Conservation (phyloP, 306 rosid genomes). For the Malus fusca region DNA sequence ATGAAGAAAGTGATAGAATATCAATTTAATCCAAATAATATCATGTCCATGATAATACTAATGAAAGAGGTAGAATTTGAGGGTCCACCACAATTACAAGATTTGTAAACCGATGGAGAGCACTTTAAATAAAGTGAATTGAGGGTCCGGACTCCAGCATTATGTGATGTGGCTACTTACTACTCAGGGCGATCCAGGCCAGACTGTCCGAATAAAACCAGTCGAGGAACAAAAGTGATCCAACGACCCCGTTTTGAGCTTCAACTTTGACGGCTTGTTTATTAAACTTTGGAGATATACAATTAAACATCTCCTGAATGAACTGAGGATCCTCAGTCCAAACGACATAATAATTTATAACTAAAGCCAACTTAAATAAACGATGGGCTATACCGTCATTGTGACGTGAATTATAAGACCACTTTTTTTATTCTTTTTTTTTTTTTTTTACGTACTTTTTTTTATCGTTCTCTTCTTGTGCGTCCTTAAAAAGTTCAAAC, state of each 20-base stretch:
- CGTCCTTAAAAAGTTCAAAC: too few relatives aligned
- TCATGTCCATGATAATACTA: background rate
- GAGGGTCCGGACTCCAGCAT: slow-evolving; percentile 1
- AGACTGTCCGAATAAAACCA: slow-evolving; percentile 23
- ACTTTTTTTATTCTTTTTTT: too few relatives aligned
- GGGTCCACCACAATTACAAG: slow-evolving; percentile 1
- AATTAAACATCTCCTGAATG: too few relatives aligned
- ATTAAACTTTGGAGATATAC: too few relatives aligned
- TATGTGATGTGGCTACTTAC: background rate
- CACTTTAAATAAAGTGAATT: slow-evolving; percentile 24
- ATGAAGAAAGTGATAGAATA: background rate
- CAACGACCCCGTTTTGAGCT: slow-evolving; percentile 8
- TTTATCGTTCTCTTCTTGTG: background rate
- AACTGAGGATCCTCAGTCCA: background rate
- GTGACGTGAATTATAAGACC: too few relatives aligned
- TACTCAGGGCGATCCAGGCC: background rate
- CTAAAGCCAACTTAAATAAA: too few relatives aligned
- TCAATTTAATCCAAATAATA: background rate
- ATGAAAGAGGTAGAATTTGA: background rate
- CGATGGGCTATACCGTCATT: too few relatives aligned
- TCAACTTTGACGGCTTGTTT: background rate
- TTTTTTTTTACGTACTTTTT: background rate
- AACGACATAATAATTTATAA: background rate
- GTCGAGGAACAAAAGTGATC: slow-evolving; percentile 10
- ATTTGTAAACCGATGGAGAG: slow-evolving; percentile 8